phyloP scores from a whole-genome alignment of 805 yeast genomes.

The Ogataea paradorogensis region DNA sequence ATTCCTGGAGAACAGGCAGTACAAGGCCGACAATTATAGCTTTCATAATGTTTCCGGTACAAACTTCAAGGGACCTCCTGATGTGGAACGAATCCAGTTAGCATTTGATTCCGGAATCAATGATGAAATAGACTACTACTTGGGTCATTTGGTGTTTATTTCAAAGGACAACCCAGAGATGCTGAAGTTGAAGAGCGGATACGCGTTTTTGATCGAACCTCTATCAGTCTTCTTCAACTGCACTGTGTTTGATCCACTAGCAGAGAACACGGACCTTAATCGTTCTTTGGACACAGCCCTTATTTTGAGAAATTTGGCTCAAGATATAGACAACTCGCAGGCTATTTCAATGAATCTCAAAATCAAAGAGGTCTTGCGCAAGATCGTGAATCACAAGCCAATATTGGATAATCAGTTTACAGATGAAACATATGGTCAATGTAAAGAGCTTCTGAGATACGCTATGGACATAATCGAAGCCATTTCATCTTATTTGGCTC shows the following conservation, averaged over 20 bases:
- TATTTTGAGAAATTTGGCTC: constrained; percentile 75
- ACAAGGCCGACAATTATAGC: constrained; percentile 31
- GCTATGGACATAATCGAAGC: constrained; percentile 80
- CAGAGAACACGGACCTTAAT: constrained; percentile 26
- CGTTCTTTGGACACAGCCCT: constrained; percentile 50
- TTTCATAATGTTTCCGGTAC: constrained; percentile 34
- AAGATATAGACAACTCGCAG: constrained; percentile 81
- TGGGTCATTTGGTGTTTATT: constrained; percentile 49
- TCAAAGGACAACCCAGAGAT: constrained; percentile 40
- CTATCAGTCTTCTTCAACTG: constrained; percentile 24
- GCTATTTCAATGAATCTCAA: constrained; percentile 54
- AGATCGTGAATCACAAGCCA: constrained; percentile 38
- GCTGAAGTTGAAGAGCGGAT: constrained; percentile 39
- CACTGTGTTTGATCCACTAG: constrained; percentile 14
- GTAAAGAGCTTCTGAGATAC: constrained; percentile 62
- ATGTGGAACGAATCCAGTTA: constrained; percentile 63
- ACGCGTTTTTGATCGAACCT: constrained; percentile 40
- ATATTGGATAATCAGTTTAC: constrained; percentile 30
- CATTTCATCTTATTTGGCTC: constrained; percentile 76
- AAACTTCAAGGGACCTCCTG: constrained; percentile 55
- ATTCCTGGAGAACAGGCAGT: constrained; percentile 29
- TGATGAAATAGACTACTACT: constrained; percentile 70
- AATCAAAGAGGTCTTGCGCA: constrained; percentile 40
- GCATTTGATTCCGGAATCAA: constrained; percentile 63
- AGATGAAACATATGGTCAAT: constrained; percentile 30